Base-by-base conservation (phyloP, 331 rosid species). In the Quercus tomentella region DNA sequence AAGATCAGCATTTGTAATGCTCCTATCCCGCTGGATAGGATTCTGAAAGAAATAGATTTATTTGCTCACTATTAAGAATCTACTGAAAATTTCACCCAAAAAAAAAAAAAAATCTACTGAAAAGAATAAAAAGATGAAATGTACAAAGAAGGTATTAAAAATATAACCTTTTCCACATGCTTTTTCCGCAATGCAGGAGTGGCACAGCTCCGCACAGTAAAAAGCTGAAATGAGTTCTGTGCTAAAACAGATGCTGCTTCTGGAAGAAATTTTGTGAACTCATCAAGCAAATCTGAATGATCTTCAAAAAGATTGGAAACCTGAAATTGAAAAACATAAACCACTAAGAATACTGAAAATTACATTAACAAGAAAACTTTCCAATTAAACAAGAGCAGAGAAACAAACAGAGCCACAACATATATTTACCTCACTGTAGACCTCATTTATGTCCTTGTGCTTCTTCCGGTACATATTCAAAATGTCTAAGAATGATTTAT, bases 381-480 rank as follows among this genome's bases (percentile, higher is more conserved):
- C 43, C 8, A 15, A 58, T 22, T 43, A 55, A 81, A 21, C 68
- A 63, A 71, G 43, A 37, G 72, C 52, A 33, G 21, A 20, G 28
- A 15, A 56, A 22, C 55, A 23, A 51, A 41, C 20, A 15, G 56
- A 23, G 45, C 58, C 49, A 65, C 17, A 17, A 49, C 73, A 76
- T 22, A 3, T 23, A 71, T 69, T 72, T 82, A 95, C 99, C 99
- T 95, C 97, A 70, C 77, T 84, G 75, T 93, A 96, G 76, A 92
- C 98, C 80, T 92, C 99, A 25, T 82, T 84, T 17, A 90, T 96
- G 77, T 91, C 94, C 91, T 93, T 96, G 84, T 91, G 96, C 89
- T 93, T 97, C 88, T 89, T 96, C 78, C 98, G 92, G 76, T 96
- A 93, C 99, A 93, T 86, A 80, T 93, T 93, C 90, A 96, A 86